Evolutionary conservation across 345 rosid genomes (phyloP).

Genomic region (Brassica carinata): DNA sequence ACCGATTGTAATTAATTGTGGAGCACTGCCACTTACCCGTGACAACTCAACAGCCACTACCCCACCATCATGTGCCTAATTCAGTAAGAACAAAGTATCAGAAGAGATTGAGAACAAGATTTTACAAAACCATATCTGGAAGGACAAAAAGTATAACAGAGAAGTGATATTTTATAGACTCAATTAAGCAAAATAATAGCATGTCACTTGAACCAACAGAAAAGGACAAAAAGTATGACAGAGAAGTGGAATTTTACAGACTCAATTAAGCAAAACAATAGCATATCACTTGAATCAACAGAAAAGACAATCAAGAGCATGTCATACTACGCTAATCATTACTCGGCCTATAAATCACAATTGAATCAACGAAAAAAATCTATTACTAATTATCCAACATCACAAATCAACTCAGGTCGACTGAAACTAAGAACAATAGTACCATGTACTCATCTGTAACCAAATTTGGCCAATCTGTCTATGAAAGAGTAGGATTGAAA

Average conservation of each 20-base stretch:
- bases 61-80: constrained; percentile 99
- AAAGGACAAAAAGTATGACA: not conserved
- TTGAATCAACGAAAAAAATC: not conserved
- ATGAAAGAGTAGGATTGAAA: constrained; percentile 23
- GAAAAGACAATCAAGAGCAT: constrained; percentile 2
- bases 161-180: constrained; percentile 1
- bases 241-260: not conserved
- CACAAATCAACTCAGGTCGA: constrained; percentile 13
- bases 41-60: constrained; percentile 94
- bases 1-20: constrained; percentile 94
- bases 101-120: constrained; percentile 16
- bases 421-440: constrained; percentile 15
- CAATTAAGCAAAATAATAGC: constrained; percentile 2
- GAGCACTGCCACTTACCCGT: constrained; percentile 94
- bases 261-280: constrained; percentile 6
- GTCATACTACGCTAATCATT: constrained; percentile 12
- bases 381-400: constrained; percentile 9
- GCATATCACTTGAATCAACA: not conserved
- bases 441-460: constrained; percentile 9
- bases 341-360: not conserved
- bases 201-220: not conserved
- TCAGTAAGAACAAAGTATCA: constrained; percentile 23
- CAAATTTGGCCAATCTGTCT: constrained; percentile 7
- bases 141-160: constrained; percentile 16
- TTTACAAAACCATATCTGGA: constrained; percentile 22